These are phyloP conservation scores for Metschnikowia aberdeeniae DNA, from an alignment of 805 yeast species.

Conservation along the genomic window DNA sequence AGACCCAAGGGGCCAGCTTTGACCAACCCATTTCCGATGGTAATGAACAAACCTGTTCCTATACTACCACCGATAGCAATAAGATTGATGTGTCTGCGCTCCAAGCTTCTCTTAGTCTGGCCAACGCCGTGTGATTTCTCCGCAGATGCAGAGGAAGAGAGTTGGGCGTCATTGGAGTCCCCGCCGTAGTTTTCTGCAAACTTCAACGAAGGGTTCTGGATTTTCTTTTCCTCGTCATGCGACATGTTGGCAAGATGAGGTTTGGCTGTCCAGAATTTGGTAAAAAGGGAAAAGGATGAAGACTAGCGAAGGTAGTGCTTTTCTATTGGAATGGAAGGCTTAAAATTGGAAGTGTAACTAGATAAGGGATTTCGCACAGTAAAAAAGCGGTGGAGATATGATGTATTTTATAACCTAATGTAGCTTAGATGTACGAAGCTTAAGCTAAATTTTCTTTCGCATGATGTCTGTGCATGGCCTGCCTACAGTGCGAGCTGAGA, in stretches of 20 bases:
- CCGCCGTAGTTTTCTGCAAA: constrained; percentile 8
- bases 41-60: constrained; percentile 36
- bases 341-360: not conserved
- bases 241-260: not conserved
- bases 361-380: constrained; percentile 3
- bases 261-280: not conserved
- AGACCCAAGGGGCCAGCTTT: constrained; percentile 35
- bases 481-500: not conserved
- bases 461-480: not conserved
- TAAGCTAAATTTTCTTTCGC: not conserved
- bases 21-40: constrained; percentile 31
- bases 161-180: constrained; percentile 9
- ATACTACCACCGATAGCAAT: constrained; percentile 41
- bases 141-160: constrained; percentile 3
- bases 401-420: constrained; percentile 4
- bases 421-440: constrained; percentile 2
- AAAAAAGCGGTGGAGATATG: not conserved
- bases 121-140: not conserved
- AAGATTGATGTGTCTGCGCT: constrained; percentile 33
- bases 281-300: no score
- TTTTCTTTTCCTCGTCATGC: constrained; percentile 8
- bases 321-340: not conserved
- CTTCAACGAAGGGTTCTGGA: constrained; percentile 4
- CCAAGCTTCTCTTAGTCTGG: constrained; percentile 17
- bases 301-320: no score